These are phyloP conservation scores for Auricularia sp. DNA, from an alignment of 768 basidiomycete species.

Conservation along the genomic window DNA sequence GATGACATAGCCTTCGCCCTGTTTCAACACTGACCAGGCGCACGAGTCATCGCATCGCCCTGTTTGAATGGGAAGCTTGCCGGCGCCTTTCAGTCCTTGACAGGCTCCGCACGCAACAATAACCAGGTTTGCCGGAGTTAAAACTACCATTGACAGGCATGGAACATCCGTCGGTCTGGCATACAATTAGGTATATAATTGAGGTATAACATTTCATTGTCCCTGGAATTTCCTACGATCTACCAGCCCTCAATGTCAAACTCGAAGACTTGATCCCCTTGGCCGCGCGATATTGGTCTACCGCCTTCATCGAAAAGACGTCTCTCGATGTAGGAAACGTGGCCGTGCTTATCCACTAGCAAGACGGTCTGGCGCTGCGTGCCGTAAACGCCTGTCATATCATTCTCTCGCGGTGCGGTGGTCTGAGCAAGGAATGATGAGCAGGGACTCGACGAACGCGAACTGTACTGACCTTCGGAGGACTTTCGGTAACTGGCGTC, in stretches of 20 bases:
- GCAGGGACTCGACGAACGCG: neutral
- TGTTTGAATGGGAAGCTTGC: too few relatives aligned
- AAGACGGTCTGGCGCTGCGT: neutral
- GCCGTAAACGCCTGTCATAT: neutral
- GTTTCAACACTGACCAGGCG: too few relatives aligned
- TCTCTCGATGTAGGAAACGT: neutral
- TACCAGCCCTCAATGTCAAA: neutral
- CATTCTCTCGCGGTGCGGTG: neutral
- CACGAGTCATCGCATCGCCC: too few relatives aligned
- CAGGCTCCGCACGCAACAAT: too few relatives aligned
- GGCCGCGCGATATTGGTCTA: neutral
- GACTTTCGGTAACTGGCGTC: neutral
- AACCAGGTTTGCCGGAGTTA: too few relatives aligned
- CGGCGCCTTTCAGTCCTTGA: too few relatives aligned
- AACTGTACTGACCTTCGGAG: neutral
- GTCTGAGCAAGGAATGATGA: neutral
- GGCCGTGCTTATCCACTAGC: neutral
- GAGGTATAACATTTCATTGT: too few relatives aligned
- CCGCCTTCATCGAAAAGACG: neutral
- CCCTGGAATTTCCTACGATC: too few relatives aligned
- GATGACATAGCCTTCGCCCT: too few relatives aligned
- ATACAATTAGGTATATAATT: too few relatives aligned
- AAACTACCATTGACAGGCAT: too few relatives aligned
- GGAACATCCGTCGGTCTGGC: too few relatives aligned
- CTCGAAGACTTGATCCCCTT: neutral